Evolutionary conservation across 2,329 filamentous ascomycete genomes (phyloP), one percentile per base, ranked within the genome.

Genomic region (Cytospora piceae): DNA sequence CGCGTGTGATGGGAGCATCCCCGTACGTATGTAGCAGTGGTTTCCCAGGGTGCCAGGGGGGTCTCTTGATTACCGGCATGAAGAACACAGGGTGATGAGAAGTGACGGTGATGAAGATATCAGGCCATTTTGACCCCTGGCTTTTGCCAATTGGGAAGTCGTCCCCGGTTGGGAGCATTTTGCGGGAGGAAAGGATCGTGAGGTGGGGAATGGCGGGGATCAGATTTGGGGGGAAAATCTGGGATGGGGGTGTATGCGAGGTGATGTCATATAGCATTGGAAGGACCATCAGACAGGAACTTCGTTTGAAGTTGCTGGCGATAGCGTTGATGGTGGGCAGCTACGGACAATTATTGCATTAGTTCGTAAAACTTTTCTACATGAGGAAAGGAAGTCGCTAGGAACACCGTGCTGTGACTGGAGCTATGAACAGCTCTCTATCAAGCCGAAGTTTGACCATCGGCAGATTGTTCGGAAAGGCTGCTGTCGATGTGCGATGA

Each of bases 371-470:
- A 4, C 2, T 42, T 15, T 42, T 6, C 17, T n/a, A 20, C 39
- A 34, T 34, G 32, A 5, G 32, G 32, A 14, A 11, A 11, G 8
- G 32, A 34, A 34, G 32, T 9, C 32, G 32, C 9, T 6, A 42
- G 39, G 39, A 24, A 49, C 9, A 2, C 4, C 20, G 20, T n/a
- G 42, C 12, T 46, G 46, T 42, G 37, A 56, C 37, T n/a, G 14
- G 14, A n/a, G 34, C n/a, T 56, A 29, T 20, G 17, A 4, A 20
- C 60, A 27, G 32, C 29, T 37, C 20, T 17, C 49, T n/a, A n/a
- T 37, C 46, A 51, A 27, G 27, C 22, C 37, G 17, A 24, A 54
- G 51, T 27, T 27, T 51, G 59, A 39, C 15, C 37, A 61, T 61
- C 59, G 46, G 6, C 5, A 62, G 27, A 54, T 37, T 29, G 4